These are phyloP conservation scores for Diversispora epigaea DNA, from an alignment of 192 early-diverging fungal genomes.

Conservation along the genomic window DNA sequence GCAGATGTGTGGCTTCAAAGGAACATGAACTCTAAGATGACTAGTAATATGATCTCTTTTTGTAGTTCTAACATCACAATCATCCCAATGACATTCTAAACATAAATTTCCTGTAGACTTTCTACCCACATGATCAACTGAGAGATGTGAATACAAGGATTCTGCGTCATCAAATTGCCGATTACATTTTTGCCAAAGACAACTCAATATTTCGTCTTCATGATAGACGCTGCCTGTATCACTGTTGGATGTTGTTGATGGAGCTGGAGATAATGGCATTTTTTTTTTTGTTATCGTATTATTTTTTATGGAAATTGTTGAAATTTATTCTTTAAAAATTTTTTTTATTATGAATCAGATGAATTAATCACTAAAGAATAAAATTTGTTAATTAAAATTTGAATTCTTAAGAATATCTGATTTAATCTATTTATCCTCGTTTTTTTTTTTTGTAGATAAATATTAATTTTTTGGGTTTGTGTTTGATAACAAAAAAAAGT, in stretches of 20 bases:
- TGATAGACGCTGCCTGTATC: not conserved
- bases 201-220: slow-evolving; percentile 22
- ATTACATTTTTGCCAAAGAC: slow-evolving; percentile 50
- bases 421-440: too few species aligned
- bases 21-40: slow-evolving; percentile 89
- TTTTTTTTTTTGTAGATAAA: too few species aligned
- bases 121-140: slow-evolving; percentile 86
- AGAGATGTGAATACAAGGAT: slow-evolving; percentile 80
- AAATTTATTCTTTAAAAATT: too few species aligned
- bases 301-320: not conserved
- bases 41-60: slow-evolving; percentile 98
- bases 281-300: not conserved
- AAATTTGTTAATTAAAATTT: too few species aligned
- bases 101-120: slow-evolving; percentile 86
- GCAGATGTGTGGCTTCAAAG: slow-evolving; percentile 88
- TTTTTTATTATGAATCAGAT: not conserved
- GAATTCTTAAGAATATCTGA: too few species aligned
- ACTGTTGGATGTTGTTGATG: not conserved
- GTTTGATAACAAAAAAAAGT: too few species aligned
- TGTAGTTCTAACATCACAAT: slow-evolving; percentile 66
- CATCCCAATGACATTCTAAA: slow-evolving; percentile 86
- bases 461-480: too few species aligned
- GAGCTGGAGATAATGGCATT: not conserved
- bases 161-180: slow-evolving; percentile 74
- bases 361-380: too few species aligned